A percentile compares a stretch with the other conserved stretches of the same genome.
These are phyloP conservation scores for Dalechampia spathulata DNA, from an alignment of 441 rosid species.

Conservation along the genomic window DNA sequence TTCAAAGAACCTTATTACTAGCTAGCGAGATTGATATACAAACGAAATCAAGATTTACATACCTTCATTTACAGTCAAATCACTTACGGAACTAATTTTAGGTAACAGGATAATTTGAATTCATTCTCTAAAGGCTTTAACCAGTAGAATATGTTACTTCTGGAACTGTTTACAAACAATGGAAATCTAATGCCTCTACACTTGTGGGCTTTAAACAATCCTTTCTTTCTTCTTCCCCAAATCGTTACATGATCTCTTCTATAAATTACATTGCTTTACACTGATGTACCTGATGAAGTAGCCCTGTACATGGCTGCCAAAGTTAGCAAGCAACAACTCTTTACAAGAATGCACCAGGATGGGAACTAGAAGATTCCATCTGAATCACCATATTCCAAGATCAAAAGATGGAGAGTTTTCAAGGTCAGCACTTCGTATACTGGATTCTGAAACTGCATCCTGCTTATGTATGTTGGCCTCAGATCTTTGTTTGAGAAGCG, in stretches of 20 bases:
- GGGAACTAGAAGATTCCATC: background rate
- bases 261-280: constrained; percentile 6
- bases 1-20: constrained; percentile 58
- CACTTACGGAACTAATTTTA: too few relatives aligned
- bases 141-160: too few relatives aligned
- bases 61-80: too few relatives aligned
- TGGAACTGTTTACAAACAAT: too few relatives aligned
- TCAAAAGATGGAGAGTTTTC: constrained; percentile 70
- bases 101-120: too few relatives aligned
- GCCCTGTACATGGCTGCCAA: background rate
- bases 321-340: background rate
- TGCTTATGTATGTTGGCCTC: constrained; percentile 25
- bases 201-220: background rate
- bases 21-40: too few relatives aligned
- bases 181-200: too few relatives aligned
- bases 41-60: too few relatives aligned
- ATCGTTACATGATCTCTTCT: background rate
- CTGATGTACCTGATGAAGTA: background rate
- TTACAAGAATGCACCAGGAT: background rate
- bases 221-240: background rate
- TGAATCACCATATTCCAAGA: constrained; percentile 58
- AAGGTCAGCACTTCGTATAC: constrained; percentile 18
- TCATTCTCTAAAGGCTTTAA: too few relatives aligned
- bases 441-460: constrained; percentile 19
- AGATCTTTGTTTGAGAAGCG: constrained; percentile 42